A percentile compares a stretch with the other conserved stretches of the same genome.
These are phyloP conservation scores for Wallacemonas sp. DNA, from an alignment of 208 protist genomes.

Conservation along the genomic window DNA sequence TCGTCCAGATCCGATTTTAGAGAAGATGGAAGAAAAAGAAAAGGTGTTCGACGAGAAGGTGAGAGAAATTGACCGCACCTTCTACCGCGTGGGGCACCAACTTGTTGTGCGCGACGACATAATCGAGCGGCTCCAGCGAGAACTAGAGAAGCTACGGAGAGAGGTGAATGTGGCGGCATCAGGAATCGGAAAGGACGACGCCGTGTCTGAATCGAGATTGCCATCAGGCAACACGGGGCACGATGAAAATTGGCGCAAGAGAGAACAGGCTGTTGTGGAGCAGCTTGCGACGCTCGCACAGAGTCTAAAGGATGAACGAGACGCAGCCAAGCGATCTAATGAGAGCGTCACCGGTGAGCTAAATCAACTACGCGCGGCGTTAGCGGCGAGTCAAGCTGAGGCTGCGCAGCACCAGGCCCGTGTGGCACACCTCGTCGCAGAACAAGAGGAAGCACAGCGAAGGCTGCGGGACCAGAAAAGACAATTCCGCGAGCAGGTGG, in stretches of 20 bases:
- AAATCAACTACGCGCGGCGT: slow-evolving; percentile 17
- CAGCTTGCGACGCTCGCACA: not conserved
- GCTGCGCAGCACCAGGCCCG: slow-evolving; percentile 11
- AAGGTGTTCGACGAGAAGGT: slow-evolving; percentile 77
- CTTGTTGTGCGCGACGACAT: slow-evolving; percentile 65
- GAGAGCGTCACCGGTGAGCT: slow-evolving; percentile 23
- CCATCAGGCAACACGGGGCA: not conserved
- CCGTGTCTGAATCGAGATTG: not conserved
- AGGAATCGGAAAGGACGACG: not conserved
- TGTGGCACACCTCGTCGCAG: slow-evolving; percentile 24
- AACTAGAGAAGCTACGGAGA: slow-evolving; percentile 41
- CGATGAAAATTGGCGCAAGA: not conserved
- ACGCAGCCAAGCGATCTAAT: slow-evolving; percentile 3
- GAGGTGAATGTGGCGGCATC: slow-evolving; percentile 6
- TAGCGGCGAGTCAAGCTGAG: slow-evolving; percentile 12
- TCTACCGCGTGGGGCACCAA: slow-evolving; percentile 63
- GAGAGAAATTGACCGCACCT: slow-evolving; percentile 72
- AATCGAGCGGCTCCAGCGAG: slow-evolving; percentile 62
- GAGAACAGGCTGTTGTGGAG: not conserved
- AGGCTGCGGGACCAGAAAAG: slow-evolving; percentile 18
- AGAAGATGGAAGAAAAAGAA: slow-evolving; percentile 59
- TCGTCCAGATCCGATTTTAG: slow-evolving; percentile 49
- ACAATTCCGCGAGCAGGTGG: slow-evolving; percentile 10
- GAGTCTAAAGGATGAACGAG: slow-evolving; percentile 25
- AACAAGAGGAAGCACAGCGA: slow-evolving; percentile 26